Evolutionary conservation across 2,329 filamentous ascomycete genomes (phyloP).

Genomic region (Hypocreales sp.): DNA sequence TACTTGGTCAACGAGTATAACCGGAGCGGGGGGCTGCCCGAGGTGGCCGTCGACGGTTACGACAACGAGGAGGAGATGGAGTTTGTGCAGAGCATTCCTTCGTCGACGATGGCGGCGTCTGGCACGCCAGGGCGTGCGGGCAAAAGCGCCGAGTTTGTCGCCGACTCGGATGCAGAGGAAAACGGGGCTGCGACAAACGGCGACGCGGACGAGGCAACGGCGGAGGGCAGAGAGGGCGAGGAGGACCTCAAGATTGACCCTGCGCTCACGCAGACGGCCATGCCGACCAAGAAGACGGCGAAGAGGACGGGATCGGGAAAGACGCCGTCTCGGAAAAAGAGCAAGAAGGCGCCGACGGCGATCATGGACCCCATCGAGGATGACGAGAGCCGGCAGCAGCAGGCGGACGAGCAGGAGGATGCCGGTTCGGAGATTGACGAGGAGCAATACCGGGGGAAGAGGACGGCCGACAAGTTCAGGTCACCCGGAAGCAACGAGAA

Average conservation of each 20-base stretch:
- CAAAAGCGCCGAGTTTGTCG: constrained; percentile 13
- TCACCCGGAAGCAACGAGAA: too few species aligned
- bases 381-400: constrained; percentile 4
- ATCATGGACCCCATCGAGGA: constrained; percentile 18
- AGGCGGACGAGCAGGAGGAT: constrained; percentile 5
- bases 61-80: constrained; percentile 17
- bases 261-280: constrained; percentile 8
- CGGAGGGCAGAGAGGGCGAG: constrained; percentile 4
- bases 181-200: constrained; percentile 4
- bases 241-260: constrained; percentile 15
- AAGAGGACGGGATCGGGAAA: constrained; percentile 9
- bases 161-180: constrained; percentile 14
- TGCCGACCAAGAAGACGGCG: constrained; percentile 10
- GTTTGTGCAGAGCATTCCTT: constrained; percentile 10
- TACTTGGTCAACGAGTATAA: constrained; percentile 19
- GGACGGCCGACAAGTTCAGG: too few species aligned
- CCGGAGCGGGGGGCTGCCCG: constrained; percentile 16
- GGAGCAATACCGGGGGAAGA: too few species aligned
- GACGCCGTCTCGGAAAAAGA: constrained; percentile 8
- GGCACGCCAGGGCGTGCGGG: neutral
- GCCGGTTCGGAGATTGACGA: too few species aligned
- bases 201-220: constrained; percentile 5
- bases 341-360: constrained; percentile 8
- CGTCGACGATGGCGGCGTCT: neutral
- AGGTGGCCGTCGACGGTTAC: constrained; percentile 13